Base-by-base conservation (phyloP, 192 early-diverging fungal species). In the Mortierella claussenii region DNA sequence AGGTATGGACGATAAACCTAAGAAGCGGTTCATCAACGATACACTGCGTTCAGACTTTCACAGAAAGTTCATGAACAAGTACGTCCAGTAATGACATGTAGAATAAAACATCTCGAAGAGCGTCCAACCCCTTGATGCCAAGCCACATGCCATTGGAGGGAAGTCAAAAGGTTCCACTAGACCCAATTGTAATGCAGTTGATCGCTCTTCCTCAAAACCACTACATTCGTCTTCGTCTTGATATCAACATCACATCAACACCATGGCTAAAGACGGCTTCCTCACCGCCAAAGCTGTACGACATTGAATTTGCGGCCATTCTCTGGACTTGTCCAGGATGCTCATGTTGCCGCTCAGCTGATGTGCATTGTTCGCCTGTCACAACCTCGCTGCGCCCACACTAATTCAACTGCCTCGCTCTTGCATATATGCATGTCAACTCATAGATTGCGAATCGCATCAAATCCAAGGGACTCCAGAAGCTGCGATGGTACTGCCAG, bases 11-110 rank as follows among this genome's bases (percentile, higher is more conserved):
- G 94, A 93, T 20, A 92, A 91, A 56, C 89, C 94, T 32, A 92
- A 95, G 74, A 97, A 97, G 80, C 85, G 97, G 50, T 99, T 98
- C 82, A 89, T 98, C 69, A 99, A 99, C 78, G 97, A 99, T 82
- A 91, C 97, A 82, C 80, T 98, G 48, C 88, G 97, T 36, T 94
- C 91, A 10, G 97, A 98, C 79, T 99, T 97, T 78, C 97, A 99
- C 75, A 84, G 93, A 68, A 94, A 95, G 80, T 99, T 99, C 80
- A 94, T 99, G 91, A 81, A 83, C 32, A 96, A 97, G 85, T 94
- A 92, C 76, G 89, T 93, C 26, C 88, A 90, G 51, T 95, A 85
- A 89, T 44, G 10, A 4, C 23, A 12, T 53, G 50, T 53, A 31
- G 10, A 37, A 51, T 31, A 64, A 59, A 49, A 62, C 21, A 48